phyloP scores from a whole-genome alignment of 1,284 basidiomycete genomes.

The Hemileia vastatrix region DNA sequence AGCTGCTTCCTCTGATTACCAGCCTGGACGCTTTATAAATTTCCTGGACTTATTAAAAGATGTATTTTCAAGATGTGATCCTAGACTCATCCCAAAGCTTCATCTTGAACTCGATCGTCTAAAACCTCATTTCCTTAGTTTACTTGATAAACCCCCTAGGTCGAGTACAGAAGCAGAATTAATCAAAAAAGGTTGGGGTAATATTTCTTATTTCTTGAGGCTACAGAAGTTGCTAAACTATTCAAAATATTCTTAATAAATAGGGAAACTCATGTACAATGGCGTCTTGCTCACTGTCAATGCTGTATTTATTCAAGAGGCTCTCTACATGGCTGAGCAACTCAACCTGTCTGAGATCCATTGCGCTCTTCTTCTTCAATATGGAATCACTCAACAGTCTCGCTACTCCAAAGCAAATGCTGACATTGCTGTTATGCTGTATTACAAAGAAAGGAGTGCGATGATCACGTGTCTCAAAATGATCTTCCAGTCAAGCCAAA shows the following conservation, averaged over 20 bases:
- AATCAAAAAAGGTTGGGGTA: conserved; percentile 22
- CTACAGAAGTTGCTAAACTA: background rate
- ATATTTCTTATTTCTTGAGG: background rate
- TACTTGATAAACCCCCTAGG: conserved; percentile 16
- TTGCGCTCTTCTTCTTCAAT: conserved; percentile 22
- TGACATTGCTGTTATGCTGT: conserved; percentile 23
- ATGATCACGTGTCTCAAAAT: conserved; percentile 12
- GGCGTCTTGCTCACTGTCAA: conserved; percentile 10
- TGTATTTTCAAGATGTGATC: conserved; percentile 15
- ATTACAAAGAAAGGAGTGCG: conserved; percentile 19
- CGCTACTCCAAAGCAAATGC: conserved; percentile 21
- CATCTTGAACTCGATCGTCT: conserved; percentile 20
- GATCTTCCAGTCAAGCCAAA: conserved; percentile 14
- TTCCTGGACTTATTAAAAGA: conserved; percentile 22
- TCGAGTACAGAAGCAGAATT: conserved; percentile 16
- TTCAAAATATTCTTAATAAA: background rate
- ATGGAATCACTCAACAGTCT: conserved; percentile 21
- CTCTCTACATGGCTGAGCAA: conserved; percentile 22
- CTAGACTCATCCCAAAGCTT: conserved; percentile 7
- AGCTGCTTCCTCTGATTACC: too few species aligned
- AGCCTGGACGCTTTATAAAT: too few species aligned
- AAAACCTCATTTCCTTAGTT: conserved; percentile 9
- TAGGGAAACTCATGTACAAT: conserved; percentile 20
- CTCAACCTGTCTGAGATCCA: conserved; percentile 22
- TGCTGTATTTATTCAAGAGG: conserved; percentile 22